A percentile compares a stretch with the other conserved stretches of the same genome.
Evolutionary conservation across 805 yeast species (phyloP).

Genomic region (Tanozyma kutaoensis): DNA sequence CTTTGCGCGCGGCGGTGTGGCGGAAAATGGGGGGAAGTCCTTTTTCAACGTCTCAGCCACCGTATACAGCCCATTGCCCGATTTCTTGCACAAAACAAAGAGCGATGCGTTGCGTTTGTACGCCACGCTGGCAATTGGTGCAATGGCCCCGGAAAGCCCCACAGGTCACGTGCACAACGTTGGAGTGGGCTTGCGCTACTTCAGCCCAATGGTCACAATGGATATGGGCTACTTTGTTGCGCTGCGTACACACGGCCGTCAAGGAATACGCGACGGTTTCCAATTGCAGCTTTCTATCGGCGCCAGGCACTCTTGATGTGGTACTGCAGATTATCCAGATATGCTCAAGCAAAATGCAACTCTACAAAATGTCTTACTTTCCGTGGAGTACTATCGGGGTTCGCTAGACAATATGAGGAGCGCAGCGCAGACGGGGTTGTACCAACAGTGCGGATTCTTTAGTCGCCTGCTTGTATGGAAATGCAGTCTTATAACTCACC

Average conservation of each 20-base stretch:
- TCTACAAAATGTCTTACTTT: constrained; percentile 21
- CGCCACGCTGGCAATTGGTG: constrained; percentile 39
- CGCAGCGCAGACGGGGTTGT: constrained; percentile 16
- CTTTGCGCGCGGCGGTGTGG: constrained; percentile 52
- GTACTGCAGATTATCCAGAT: too few relatives aligned
- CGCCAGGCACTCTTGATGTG: too few relatives aligned
- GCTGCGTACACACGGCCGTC: constrained; percentile 5
- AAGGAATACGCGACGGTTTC: constrained; percentile 24
- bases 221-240: constrained; percentile 26
- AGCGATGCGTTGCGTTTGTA: constrained; percentile 36
- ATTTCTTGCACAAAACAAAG: constrained; percentile 11
- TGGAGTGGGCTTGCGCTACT: constrained; percentile 22
- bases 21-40: constrained; percentile 64
- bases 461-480: constrained; percentile 26
- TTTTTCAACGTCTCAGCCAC: constrained; percentile 45
- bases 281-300: constrained; percentile 26
- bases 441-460: constrained; percentile 11
- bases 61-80: constrained; percentile 48
- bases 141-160: too few relatives aligned
- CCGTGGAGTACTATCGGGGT: constrained; percentile 23
- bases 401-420: constrained; percentile 11
- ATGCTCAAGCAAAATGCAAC: constrained; percentile 19
- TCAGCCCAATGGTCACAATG: constrained; percentile 25
- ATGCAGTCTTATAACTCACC: constrained; percentile 19
- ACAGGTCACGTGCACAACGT: constrained; percentile 63